A percentile compares a stretch with the other conserved stretches of the same genome.
Evolutionary conservation across 2,329 filamentous ascomycete species (phyloP).

Genomic region (Fusarium austroafricanum): DNA sequence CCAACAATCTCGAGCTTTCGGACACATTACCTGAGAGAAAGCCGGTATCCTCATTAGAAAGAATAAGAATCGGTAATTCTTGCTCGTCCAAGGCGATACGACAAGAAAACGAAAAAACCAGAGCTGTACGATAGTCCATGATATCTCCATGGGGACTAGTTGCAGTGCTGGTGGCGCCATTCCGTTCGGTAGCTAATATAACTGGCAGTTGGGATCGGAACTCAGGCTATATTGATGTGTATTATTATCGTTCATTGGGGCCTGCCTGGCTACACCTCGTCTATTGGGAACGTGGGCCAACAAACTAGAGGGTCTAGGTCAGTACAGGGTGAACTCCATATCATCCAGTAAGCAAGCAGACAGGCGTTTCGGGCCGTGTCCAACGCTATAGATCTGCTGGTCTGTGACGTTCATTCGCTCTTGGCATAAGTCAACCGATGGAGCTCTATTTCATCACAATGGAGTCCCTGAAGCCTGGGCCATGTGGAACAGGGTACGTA

Average conservation of each 20-base stretch:
- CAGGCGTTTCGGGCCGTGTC: slow-evolving; percentile 5
- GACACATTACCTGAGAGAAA: background rate
- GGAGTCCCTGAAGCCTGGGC: slow-evolving; percentile 29
- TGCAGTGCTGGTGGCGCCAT: slow-evolving; percentile 38
- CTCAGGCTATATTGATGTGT: slow-evolving; percentile 23
- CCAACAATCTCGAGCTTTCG: background rate
- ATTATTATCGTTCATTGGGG: slow-evolving; percentile 18
- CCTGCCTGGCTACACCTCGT: background rate
- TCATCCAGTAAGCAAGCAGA: background rate
- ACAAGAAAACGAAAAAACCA: background rate
- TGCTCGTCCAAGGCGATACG: slow-evolving; percentile 7
- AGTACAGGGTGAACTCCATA: background rate
- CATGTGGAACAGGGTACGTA: slow-evolving; percentile 45
- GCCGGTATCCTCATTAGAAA: background rate
- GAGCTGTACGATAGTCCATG: slow-evolving; percentile 7
- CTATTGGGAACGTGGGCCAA: slow-evolving; percentile 12
- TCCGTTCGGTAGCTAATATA: slow-evolving; percentile 25
- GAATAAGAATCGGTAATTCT: slow-evolving; percentile 1
- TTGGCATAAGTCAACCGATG: slow-evolving; percentile 7
- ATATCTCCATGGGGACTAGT: slow-evolving; percentile 18
- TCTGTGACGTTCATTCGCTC: slow-evolving; percentile 2
- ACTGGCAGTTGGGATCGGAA: slow-evolving; percentile 26
- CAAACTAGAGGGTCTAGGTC: background rate
- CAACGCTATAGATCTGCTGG: slow-evolving; percentile 1
- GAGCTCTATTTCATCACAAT: slow-evolving; percentile 19